Evolutionary conservation across 176 grass and related monocot genomes (phyloP).

Genomic region (Musa acuminata): DNA sequence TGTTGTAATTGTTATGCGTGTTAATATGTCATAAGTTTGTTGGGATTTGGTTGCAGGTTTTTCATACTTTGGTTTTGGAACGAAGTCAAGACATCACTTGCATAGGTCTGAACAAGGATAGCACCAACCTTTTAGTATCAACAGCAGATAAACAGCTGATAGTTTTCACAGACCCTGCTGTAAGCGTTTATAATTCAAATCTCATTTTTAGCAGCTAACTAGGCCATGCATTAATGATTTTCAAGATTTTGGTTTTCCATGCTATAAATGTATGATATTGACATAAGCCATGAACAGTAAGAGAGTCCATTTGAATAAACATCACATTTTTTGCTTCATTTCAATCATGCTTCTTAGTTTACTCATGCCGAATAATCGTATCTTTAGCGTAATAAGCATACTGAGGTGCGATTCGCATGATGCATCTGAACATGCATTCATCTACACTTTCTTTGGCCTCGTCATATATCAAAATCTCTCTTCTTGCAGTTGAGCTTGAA

Average conservation of each 20-base stretch:
- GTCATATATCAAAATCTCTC: conserved; percentile 17
- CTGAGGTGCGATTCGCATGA: too few relatives aligned
- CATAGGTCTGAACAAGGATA: conserved; percentile 83
- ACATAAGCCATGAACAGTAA: background rate
- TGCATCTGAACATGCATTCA: background rate
- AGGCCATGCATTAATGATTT: background rate
- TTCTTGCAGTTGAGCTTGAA: conserved; percentile 81
- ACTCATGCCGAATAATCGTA: background rate
- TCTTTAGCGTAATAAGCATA: background rate
- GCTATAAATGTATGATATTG: too few relatives aligned
- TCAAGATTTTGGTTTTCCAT: background rate
- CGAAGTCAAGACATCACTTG: conserved; percentile 66
- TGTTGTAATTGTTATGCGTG: conserved; percentile 12
- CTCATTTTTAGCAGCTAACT: background rate
- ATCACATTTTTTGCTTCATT: background rate
- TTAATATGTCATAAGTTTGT: background rate
- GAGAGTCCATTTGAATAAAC: background rate
- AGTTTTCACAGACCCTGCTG: conserved; percentile 85
- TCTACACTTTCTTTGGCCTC: background rate
- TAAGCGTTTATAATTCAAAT: conserved; percentile 35
- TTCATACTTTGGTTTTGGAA: conserved; percentile 52
- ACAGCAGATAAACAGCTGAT: conserved; percentile 81
- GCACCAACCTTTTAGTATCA: conserved; percentile 88
- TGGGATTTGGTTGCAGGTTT: too few relatives aligned
- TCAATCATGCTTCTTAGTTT: background rate